Conservation (phyloP, 192 early-diverging fungal species). For the Pecoramyces ruminantium region DNA sequence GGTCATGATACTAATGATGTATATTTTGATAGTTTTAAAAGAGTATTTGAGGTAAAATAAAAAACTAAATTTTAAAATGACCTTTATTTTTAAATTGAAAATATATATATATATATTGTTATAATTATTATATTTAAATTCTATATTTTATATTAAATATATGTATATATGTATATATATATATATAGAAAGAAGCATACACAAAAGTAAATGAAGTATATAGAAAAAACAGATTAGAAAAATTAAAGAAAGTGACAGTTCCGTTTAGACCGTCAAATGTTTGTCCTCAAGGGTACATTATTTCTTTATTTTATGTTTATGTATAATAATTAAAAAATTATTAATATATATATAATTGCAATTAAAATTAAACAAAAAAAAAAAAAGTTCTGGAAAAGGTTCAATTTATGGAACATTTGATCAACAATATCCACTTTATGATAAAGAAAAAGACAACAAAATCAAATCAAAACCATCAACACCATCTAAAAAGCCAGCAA, state of each 20-base stretch:
- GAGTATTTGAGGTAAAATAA: slow-evolving; percentile 24
- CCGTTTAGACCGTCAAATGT: slow-evolving; percentile 32
- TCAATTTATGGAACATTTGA: slow-evolving; percentile 31
- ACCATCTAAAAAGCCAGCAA: slow-evolving; percentile 6
- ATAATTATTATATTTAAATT: not conserved
- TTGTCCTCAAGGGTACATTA: slow-evolving; percentile 24
- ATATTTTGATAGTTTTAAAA: slow-evolving; percentile 30
- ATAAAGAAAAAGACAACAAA: slow-evolving; percentile 13
- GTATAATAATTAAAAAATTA: not conserved
- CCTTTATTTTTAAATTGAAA: not conserved
- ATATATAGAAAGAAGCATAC: slow-evolving; percentile 28
- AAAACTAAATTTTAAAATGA: not conserved
- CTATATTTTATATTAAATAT: not conserved
- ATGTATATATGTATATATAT: not conserved
- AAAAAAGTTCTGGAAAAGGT: slow-evolving; percentile 33
- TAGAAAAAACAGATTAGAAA: slow-evolving; percentile 20
- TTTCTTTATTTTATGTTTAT: not conserved
- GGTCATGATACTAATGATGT: slow-evolving; percentile 30
- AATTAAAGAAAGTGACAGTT: slow-evolving; percentile 21
- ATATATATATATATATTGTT: not conserved
- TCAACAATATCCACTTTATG: slow-evolving; percentile 23
- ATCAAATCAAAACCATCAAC: slow-evolving; percentile 5
- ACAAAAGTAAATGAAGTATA: slow-evolving; percentile 25
- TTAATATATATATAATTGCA: not conserved
- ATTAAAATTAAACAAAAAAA: too few relatives aligned